Conservation (phyloP, 164 flowering plant species). For the Cinnamomum chago region DNA sequence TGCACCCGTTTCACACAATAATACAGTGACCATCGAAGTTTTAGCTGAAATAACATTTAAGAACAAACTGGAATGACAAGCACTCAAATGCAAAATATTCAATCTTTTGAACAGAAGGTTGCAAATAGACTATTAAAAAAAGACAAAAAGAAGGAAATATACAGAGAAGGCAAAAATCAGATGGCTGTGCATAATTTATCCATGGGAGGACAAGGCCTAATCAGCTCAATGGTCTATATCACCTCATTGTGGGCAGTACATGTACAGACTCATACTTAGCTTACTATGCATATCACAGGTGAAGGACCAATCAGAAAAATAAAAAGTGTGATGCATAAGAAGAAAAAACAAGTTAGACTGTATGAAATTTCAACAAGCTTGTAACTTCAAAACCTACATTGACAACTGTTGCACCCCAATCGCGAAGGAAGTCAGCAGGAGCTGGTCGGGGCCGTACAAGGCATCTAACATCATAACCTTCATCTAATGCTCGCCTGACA, state of each 20-base stretch:
- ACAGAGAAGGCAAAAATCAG: not conserved
- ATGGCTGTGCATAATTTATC: not conserved
- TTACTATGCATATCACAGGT: not conserved
- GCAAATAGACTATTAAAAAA: not conserved
- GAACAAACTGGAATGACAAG: too few species aligned
- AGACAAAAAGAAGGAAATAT: not conserved
- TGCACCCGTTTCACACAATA: too few species aligned
- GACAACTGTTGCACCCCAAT: conserved; percentile 98
- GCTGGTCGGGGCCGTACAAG: conserved; percentile 94
- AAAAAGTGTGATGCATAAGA: not conserved
- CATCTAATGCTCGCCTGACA: conserved; percentile 87
- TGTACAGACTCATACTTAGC: not conserved
- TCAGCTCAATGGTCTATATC: not conserved
- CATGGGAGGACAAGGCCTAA: not conserved
- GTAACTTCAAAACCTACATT: conserved; percentile 42
- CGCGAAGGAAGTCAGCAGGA: conserved; percentile 99
- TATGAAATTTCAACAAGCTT: not conserved
- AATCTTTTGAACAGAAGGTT: too few species aligned
- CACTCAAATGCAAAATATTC: too few species aligned
- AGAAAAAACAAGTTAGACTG: not conserved
- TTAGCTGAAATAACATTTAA: too few species aligned
- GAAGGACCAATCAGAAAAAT: not conserved
- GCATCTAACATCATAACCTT: conserved; percentile 96
- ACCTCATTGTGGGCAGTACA: not conserved
- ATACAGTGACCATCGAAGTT: too few species aligned